Evolutionary conservation across 2,329 filamentous ascomycete genomes (phyloP).

Genomic region (Verticillium klebahnii): DNA sequence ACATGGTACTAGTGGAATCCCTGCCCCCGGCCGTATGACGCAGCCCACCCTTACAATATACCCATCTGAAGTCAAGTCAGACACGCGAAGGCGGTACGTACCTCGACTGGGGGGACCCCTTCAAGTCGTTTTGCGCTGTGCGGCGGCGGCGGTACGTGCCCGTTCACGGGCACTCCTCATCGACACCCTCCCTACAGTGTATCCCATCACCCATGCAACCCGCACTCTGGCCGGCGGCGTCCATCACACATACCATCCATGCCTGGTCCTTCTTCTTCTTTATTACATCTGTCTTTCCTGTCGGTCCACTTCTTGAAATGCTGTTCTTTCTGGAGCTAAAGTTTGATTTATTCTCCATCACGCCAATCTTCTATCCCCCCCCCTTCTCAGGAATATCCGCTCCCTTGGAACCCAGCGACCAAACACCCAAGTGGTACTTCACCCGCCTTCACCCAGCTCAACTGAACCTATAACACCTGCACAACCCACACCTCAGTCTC

Average conservation of each 20-base stretch:
- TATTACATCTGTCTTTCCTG: slow-evolving; percentile 16
- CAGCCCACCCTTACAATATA: slow-evolving; percentile 10
- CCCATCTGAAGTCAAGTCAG: background rate
- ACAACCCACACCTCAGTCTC: background rate
- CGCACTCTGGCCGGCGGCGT: slow-evolving; percentile 22
- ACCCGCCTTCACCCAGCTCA: slow-evolving; percentile 11
- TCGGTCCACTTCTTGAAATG: slow-evolving; percentile 29
- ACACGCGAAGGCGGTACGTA: slow-evolving; percentile 10
- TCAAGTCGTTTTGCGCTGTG: background rate
- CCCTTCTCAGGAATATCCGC: slow-evolving; percentile 23
- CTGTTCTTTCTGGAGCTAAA: slow-evolving; percentile 26
- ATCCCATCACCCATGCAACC: slow-evolving; percentile 21
- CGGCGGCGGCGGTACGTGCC: slow-evolving; percentile 1
- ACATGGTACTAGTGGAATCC: slow-evolving; percentile 25
- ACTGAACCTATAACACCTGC: slow-evolving; percentile 3
- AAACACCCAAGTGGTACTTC: slow-evolving; percentile 17
- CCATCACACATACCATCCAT: slow-evolving; percentile 13
- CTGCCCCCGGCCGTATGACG: slow-evolving; percentile 23
- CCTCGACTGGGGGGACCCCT: slow-evolving; percentile 3
- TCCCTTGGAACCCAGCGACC: slow-evolving; percentile 21
- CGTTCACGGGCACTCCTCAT: slow-evolving; percentile 8
- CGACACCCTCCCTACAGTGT: slow-evolving; percentile 12
- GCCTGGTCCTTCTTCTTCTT: background rate
- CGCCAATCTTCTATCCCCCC: slow-evolving; percentile 22
- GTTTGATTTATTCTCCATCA: slow-evolving; percentile 30